These are phyloP conservation scores for Mortierella sp. DNA, from an alignment of 371 early-diverging fungal species.

Conservation along the genomic window DNA sequence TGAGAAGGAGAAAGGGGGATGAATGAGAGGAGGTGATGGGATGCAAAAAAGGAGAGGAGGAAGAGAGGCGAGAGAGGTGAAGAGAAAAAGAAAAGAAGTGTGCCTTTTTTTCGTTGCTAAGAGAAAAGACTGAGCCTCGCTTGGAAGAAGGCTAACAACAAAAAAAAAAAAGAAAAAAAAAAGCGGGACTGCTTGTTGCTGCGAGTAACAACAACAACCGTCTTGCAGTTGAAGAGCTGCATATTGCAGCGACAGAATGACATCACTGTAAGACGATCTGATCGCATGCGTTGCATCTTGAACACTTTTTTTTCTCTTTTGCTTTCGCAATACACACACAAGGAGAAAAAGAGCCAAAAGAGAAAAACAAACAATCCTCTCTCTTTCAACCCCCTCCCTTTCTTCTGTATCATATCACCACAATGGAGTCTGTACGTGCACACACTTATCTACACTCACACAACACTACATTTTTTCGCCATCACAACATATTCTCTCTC, in stretches of 20 bases:
- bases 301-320: conserved; percentile 18
- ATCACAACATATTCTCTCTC: background rate
- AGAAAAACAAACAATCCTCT: conserved; percentile 9
- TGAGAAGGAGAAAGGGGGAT: background rate
- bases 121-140: background rate
- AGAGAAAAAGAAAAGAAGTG: conserved; percentile 12
- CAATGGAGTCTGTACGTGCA: conserved; percentile 55
- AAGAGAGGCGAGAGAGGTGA: background rate
- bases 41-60: background rate
- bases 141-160: background rate
- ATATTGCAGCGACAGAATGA: background rate
- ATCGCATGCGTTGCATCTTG: background rate
- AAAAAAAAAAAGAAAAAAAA: conserved; percentile 14
- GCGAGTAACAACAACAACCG: background rate
- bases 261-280: background rate
- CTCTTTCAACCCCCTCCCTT: conserved; percentile 11
- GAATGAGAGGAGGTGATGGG: conserved; percentile 2
- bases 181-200: conserved; percentile 11
- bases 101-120: conserved; percentile 5
- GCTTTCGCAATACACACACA: background rate
- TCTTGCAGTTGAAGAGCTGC: background rate
- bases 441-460: background rate
- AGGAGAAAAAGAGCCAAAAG: background rate
- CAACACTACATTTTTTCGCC: background rate
- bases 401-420: conserved; percentile 45